Base-by-base conservation (phyloP, 2,329 filamentous ascomycete genomes). In the Sclerotinia minor region DNA sequence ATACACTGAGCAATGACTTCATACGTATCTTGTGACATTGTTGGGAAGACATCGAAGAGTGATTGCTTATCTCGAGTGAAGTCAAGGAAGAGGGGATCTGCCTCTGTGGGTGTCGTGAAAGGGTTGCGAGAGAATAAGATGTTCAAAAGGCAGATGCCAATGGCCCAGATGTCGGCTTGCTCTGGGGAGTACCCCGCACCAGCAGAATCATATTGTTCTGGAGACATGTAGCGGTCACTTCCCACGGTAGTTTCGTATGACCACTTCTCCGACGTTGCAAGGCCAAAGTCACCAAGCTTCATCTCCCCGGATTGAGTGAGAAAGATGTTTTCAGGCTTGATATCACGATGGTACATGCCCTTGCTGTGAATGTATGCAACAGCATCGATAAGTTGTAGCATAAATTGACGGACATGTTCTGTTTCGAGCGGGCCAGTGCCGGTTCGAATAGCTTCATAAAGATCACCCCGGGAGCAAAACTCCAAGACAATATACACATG, bases 321-420 rank as follows among this genome's bases (percentile, higher is more conserved):
- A 79, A 99, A 98, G 79, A 99, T 97, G 83, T 99, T 99, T 84
- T 99, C 95, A 0, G 95, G 95, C 83, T 99, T 99, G 86, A 99
- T 97, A 79, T 99, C 95, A 70, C 95, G 92, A 78, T 99, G 95
- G 79, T 93, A 97, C 77, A 98, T 87, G 72, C 92, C 94, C 79
- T 94, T 94, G 71, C 86, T 85, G 79, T 99, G 95, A 80, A 97
- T 92, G 80, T 92, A 94, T 71, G 92, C 89, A 61, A 99, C 91
- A 63, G 94, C 92, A 77, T 92, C 89, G 65, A 99, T 87, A 45
- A 99, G 87, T 81, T 99, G 89, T 69, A 97, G 83, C 95, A 99
- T 98, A 83, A 98, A 97, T 72, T 92, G 91, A 72, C 95, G 92
- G 69, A 99, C 95, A 79, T 99, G 94, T 78, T 97, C 93, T 2